These are phyloP conservation scores for Monosporozyma yasuniensis DNA, from an alignment of 805 yeast genomes.

Conservation along the genomic window DNA sequence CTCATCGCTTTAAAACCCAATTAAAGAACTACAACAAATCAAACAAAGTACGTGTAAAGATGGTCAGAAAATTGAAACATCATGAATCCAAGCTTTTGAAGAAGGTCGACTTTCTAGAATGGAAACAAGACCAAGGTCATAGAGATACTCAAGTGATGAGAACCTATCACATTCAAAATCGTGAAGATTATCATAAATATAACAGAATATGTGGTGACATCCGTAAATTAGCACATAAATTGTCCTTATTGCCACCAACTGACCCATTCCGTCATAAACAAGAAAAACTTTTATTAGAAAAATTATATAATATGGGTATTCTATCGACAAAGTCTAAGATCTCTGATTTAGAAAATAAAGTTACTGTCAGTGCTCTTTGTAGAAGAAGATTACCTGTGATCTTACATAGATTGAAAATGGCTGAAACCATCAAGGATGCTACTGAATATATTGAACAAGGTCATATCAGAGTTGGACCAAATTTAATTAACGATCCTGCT, in stretches of 20 bases:
- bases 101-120: conserved; percentile 92
- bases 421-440: conserved; percentile 80
- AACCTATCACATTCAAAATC: conserved; percentile 82
- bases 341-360: conserved; percentile 82
- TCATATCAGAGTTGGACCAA: conserved; percentile 94
- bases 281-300: conserved; percentile 80
- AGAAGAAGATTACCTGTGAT: conserved; percentile 89
- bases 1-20: conserved; percentile 11
- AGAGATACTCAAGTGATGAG: conserved; percentile 96
- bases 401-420: conserved; percentile 91
- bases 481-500: conserved; percentile 92
- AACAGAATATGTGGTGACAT: conserved; percentile 89
- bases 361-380: conserved; percentile 87
- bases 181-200: conserved; percentile 93
- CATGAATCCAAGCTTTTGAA: conserved; percentile 92
- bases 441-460: conserved; percentile 93
- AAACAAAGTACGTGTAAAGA: conserved; percentile 23
- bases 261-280: conserved; percentile 85
- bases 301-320: conserved; percentile 81
- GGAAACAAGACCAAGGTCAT: conserved; percentile 95
- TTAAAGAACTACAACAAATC: neutral
- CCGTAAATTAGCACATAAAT: conserved; percentile 74
- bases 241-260: conserved; percentile 74
- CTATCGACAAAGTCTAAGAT: conserved; percentile 82
- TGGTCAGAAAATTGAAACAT: conserved; percentile 85